A percentile compares a stretch with the other conserved stretches of the same genome.
Evolutionary conservation across 1,284 basidiomycete species (phyloP).

Genomic region (Cronartium ribicola): DNA sequence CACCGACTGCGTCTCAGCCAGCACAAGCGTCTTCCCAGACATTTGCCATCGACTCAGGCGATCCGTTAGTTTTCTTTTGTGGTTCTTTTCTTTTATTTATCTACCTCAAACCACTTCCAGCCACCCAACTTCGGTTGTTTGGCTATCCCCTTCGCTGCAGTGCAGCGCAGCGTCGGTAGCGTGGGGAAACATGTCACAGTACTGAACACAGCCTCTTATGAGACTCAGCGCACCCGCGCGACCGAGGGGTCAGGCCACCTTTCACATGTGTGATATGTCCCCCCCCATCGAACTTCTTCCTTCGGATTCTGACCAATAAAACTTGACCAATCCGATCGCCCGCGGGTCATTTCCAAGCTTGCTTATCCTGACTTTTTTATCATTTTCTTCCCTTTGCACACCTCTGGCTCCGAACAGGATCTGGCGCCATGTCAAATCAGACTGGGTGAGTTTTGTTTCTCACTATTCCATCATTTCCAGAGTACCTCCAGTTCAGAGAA

Average conservation of each 20-base stretch:
- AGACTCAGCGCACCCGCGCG: neutral
- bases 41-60: conserved; percentile 10
- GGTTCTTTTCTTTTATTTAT: neutral
- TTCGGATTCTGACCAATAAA: too few species aligned
- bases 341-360: too few species aligned
- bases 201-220: neutral
- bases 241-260: neutral
- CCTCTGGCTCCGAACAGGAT: conserved; percentile 1
- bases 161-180: neutral
- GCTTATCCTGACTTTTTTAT: too few species aligned
- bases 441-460: conserved; percentile 21
- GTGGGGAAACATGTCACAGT: neutral
- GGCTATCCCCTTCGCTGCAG: neutral
- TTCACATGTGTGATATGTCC: conserved; percentile 1
- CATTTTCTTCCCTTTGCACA: too few species aligned
- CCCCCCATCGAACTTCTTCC: neutral
- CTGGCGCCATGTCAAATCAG: conserved; percentile 40
- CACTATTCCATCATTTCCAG: neutral
- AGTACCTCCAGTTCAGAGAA: neutral
- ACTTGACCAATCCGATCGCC: too few species aligned
- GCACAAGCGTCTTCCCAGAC: neutral
- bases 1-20: neutral
- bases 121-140: neutral
- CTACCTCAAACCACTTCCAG: neutral
- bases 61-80: neutral